A percentile compares a stretch with the other conserved stretches of the same genome.
phyloP scores from a whole-genome alignment of 164 flowering plant species.

The Magnolia kwangsiensis region DNA sequence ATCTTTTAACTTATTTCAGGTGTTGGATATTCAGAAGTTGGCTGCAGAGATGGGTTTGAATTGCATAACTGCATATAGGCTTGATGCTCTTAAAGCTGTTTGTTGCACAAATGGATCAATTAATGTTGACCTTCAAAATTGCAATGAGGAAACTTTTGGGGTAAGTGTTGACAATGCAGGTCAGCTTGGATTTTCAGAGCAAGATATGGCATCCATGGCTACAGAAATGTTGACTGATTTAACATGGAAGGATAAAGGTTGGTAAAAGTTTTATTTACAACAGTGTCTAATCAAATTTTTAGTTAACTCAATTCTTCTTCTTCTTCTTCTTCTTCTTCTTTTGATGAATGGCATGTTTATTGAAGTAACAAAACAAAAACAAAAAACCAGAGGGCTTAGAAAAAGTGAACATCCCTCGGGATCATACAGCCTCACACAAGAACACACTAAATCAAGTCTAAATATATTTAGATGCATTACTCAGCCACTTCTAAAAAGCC shows the following conservation, averaged over 20 bases:
- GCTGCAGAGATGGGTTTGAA: constrained; percentile 82
- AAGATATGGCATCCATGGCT: constrained; percentile 7
- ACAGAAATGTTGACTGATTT: constrained; percentile 15
- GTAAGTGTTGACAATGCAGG: constrained; percentile 14
- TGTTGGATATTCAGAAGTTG: constrained; percentile 74
- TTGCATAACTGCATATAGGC: constrained; percentile 69
- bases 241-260: constrained; percentile 10
- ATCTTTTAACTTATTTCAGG: constrained; percentile 35
- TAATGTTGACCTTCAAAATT: constrained; percentile 12
- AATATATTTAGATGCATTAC: too few species aligned
- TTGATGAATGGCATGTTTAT: too few species aligned
- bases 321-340: background rate
- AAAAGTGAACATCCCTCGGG: too few species aligned
- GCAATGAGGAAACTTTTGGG: constrained; percentile 13
- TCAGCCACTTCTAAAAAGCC: too few species aligned
- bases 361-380: background rate
- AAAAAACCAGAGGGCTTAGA: too few species aligned
- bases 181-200: background rate
- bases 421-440: too few species aligned
- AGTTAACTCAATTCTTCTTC: background rate
- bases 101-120: constrained; percentile 25
- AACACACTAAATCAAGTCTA: too few species aligned
- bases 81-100: constrained; percentile 95
- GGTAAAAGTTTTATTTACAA: background rate
- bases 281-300: background rate